These are phyloP conservation scores for Eucommia ulmoides DNA, from an alignment of 257 asterid genomes.

Conservation along the genomic window DNA sequence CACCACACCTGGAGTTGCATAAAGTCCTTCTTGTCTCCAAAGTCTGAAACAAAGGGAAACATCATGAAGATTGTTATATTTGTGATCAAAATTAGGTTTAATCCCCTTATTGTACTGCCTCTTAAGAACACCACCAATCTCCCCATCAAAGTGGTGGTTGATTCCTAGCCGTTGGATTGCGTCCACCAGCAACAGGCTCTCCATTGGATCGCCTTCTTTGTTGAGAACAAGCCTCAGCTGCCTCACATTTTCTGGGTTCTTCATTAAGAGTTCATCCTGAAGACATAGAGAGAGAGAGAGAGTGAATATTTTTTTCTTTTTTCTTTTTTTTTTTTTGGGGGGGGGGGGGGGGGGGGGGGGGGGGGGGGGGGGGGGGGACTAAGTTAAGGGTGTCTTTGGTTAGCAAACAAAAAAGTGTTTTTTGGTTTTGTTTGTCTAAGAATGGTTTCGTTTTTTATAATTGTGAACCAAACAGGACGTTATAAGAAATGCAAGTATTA, in stretches of 20 bases:
- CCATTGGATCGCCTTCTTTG: not conserved
- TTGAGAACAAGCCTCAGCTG: not conserved
- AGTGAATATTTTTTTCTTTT: no score
- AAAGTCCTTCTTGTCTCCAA: slow-evolving; percentile 5
- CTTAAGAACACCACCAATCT: slow-evolving; percentile 1
- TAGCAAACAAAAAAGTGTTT: no score
- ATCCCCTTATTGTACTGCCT: not conserved
- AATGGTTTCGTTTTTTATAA: no score
- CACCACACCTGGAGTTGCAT: not conserved
- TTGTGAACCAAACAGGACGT: no score
- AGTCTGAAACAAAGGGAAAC: slow-evolving; percentile 9
- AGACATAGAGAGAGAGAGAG: no score
- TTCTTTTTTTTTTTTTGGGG: no score
- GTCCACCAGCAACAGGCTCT: slow-evolving; percentile 2
- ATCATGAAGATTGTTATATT: not conserved
- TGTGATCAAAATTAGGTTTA: not conserved
- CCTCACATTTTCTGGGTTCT: not conserved
- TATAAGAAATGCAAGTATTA: no score
- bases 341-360: no score
- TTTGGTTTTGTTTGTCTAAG: no score
- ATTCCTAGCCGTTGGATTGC: slow-evolving; percentile 3
- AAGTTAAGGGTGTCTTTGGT: no score
- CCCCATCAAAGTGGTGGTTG: slow-evolving; percentile 4
- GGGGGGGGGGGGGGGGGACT: no score
- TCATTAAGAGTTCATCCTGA: not conserved